phyloP scores from a whole-genome alignment of 73 alveolate genomes.

The Tetrahymena thermophila region DNA sequence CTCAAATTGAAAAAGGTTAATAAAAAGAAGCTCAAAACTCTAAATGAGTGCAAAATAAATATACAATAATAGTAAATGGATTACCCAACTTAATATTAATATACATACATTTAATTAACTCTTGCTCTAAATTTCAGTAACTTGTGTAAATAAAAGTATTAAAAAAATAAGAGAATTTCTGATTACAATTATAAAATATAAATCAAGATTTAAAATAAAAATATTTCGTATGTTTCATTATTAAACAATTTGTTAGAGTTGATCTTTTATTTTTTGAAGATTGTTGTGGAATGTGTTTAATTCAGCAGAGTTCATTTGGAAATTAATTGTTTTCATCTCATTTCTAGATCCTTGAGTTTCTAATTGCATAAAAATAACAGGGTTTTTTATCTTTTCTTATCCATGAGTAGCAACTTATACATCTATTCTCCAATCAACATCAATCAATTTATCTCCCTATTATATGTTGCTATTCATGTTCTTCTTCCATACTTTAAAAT shows the following conservation, averaged over 20 bases:
- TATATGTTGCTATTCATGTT: background rate
- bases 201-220: no score
- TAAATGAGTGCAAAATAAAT: background rate
- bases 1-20: background rate
- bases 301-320: background rate
- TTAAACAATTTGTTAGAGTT: background rate
- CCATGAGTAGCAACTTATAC: background rate
- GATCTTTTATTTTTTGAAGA: background rate
- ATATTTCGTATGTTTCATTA: background rate
- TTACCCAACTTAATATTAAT: no score
- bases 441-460: background rate
- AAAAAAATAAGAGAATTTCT: no score
- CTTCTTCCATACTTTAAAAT: background rate
- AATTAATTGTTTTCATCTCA: background rate
- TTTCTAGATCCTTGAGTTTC: background rate
- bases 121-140: no score
- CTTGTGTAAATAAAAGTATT: no score
- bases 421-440: background rate
- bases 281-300: background rate
- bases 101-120: no score
- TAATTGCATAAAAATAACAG: background rate
- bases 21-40: background rate
- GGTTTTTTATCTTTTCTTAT: background rate
- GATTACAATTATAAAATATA: no score
- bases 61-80: background rate